Conservation (phyloP, 139 green algal genomes). For the Chlamydomonas eustigma region DNA sequence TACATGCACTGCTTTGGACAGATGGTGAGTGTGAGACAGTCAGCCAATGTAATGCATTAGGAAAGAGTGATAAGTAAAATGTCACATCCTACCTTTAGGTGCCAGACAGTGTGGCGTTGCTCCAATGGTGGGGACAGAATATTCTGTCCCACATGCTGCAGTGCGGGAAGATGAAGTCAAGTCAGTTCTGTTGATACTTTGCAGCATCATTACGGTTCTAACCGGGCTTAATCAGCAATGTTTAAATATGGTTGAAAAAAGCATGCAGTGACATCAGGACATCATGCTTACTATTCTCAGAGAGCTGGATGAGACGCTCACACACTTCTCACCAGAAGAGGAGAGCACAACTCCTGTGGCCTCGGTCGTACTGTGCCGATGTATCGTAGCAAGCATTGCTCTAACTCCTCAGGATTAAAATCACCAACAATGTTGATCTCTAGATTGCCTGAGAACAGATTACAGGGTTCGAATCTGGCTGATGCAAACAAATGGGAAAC, state of each 20-base stretch:
- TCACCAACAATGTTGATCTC: conserved; percentile 90
- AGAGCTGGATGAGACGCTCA: no score
- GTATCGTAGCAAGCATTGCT: conserved; percentile 62
- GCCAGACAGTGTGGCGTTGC: conserved; percentile 59
- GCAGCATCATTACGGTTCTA: no score
- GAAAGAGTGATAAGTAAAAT: neutral
- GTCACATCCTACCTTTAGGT: conserved; percentile 50
- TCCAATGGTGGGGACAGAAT: conserved; percentile 24
- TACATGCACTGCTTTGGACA: no score
- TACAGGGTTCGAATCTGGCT: no score
- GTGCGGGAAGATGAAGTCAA: neutral
- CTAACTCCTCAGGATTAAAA: conserved; percentile 77
- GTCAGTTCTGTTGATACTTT: no score
- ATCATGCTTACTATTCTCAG: no score
- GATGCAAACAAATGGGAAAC: no score
- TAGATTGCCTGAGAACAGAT: conserved; percentile 37
- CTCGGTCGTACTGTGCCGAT: conserved; percentile 61
- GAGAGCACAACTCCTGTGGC: neutral
- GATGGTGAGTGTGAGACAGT: no score
- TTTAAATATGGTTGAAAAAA: no score
- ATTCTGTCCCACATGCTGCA: neutral
- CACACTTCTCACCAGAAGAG: neutral
- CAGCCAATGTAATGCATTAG: neutral
- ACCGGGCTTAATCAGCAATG: no score
- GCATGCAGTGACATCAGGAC: no score